Base-by-base conservation (phyloP, 1,284 basidiomycete species). In the Exobasidium cylindrosporum region DNA sequence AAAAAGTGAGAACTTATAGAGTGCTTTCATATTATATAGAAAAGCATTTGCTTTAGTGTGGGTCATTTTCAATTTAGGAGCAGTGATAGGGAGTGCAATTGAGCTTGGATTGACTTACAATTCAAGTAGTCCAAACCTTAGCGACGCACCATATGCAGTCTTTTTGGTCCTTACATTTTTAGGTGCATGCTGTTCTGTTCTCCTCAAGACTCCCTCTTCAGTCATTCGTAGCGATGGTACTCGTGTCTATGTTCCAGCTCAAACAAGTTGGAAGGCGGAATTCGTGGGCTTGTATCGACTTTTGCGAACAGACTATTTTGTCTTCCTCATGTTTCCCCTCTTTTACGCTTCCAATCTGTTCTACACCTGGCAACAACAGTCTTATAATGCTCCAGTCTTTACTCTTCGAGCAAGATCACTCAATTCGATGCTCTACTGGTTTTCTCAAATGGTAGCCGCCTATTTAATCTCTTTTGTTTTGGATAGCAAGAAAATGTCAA, bases 1-100 rank as follows among this genome's bases (percentile, higher is more conserved):
- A n/a, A n/a, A n/a, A n/a, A n/a, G n/a, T n/a, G n/a, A n/a, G 10
- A 54, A 57, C 29, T 17, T 21, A 23, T 29, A 57, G 46, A 57
- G n/a, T n/a, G n/a, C n/a, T n/a, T n/a, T n/a, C n/a, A n/a, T n/a
- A n/a, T n/a, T n/a, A n/a, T 10, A 60, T 14, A 46, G 57, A 21
- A 58, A 45, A 14, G 40, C 85, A 77, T 91, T 93, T 65, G 87
- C 86, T 23, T 83, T 89, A 50, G 82, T 90, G 79, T 91, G 89
- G 89, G 74, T 83, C 47, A 73, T 73, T 63, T 89, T 89, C 83
- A 89, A 90, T 58, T 57, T 80, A 17, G 83, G 89, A 28, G 87
- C 84, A 58, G 87, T 88, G 13, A 84, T 89, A 31, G 89, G 89
- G 5, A 84, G 86, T 1, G 83, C 86, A 14, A 87, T 89, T 44